A percentile compares a stretch with the other conserved stretches of the same genome.
Conservation (phyloP, 1,284 basidiomycete species). For the Ceratobasidium sp. region DNA sequence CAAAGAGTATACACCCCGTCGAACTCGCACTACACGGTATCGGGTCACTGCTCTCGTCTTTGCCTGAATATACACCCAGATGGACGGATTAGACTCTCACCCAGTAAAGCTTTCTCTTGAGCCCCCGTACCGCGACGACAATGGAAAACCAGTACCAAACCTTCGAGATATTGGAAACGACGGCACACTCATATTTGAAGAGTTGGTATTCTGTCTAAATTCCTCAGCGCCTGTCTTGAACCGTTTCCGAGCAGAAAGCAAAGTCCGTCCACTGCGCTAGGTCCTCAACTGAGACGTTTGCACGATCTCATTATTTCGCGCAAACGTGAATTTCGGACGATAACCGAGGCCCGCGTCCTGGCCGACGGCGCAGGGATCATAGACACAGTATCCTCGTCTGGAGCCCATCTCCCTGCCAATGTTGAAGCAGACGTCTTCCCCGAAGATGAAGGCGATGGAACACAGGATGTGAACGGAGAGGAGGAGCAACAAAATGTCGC, state of each 20-base stretch:
- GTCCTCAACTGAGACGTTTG: slow-evolving; percentile 27
- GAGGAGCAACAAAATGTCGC: background rate
- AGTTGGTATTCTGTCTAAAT: slow-evolving; percentile 12
- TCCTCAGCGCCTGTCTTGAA: background rate
- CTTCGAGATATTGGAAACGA: slow-evolving; percentile 32
- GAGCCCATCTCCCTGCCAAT: background rate
- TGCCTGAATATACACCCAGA: background rate
- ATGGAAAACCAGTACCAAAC: slow-evolving; percentile 33
- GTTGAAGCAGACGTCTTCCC: background rate
- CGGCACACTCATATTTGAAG: slow-evolving; percentile 30
- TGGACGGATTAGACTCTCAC: slow-evolving; percentile 4
- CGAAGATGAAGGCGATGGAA: background rate
- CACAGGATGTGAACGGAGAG: background rate
- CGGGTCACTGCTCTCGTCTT: background rate
- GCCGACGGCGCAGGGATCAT: slow-evolving; percentile 33
- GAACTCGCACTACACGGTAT: too few relatives aligned
- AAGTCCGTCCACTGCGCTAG: slow-evolving; percentile 26
- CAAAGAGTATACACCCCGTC: too few relatives aligned
- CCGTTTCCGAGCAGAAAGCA: slow-evolving; percentile 22
- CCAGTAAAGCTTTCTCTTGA: slow-evolving; percentile 27
- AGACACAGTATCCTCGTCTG: background rate
- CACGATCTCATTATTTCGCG: slow-evolving; percentile 34
- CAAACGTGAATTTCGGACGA: slow-evolving; percentile 29
- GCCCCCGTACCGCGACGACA: slow-evolving; percentile 36
- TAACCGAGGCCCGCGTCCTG: slow-evolving; percentile 25